Evolutionary conservation across 345 rosid genomes (phyloP).

Genomic region (Citrus sp.): DNA sequence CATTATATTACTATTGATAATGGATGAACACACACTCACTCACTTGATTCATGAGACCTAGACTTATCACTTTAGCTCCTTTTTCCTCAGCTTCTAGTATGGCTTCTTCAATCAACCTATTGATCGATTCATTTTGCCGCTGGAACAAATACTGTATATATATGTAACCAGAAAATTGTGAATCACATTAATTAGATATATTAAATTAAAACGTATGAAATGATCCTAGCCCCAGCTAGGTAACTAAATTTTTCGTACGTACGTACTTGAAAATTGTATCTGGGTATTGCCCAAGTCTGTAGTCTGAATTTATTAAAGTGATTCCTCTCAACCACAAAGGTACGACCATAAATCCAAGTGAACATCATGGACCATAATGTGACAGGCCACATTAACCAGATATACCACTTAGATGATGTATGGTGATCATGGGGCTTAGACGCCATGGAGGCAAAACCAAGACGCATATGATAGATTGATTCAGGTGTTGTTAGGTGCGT

Average conservation of each 20-base stretch:
- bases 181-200: too few species aligned
- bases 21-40: not conserved
- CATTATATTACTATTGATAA: too few species aligned
- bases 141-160: constrained; percentile 37
- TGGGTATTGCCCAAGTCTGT: constrained; percentile 77
- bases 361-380: constrained; percentile 40
- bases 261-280: constrained; percentile 55
- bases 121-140: constrained; percentile 37
- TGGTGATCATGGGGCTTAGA: constrained; percentile 35
- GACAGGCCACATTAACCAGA: constrained; percentile 58
- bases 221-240: too few species aligned
- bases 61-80: constrained; percentile 54
- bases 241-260: too few species aligned
- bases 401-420: constrained; percentile 35
- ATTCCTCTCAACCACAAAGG: constrained; percentile 54
- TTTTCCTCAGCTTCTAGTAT: constrained; percentile 51
- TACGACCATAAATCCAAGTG: constrained; percentile 45
- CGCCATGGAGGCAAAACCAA: constrained; percentile 60
- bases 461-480: constrained; percentile 56
- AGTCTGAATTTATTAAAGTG: constrained; percentile 37
- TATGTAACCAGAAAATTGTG: not conserved
- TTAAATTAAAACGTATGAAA: too few species aligned
- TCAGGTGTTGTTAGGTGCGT: constrained; percentile 60
- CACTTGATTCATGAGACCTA: constrained; percentile 68
- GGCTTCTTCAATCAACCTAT: constrained; percentile 53